Base-by-base conservation (phyloP, 352 stramenopile species). In the Pythium vanterpoolii region DNA sequence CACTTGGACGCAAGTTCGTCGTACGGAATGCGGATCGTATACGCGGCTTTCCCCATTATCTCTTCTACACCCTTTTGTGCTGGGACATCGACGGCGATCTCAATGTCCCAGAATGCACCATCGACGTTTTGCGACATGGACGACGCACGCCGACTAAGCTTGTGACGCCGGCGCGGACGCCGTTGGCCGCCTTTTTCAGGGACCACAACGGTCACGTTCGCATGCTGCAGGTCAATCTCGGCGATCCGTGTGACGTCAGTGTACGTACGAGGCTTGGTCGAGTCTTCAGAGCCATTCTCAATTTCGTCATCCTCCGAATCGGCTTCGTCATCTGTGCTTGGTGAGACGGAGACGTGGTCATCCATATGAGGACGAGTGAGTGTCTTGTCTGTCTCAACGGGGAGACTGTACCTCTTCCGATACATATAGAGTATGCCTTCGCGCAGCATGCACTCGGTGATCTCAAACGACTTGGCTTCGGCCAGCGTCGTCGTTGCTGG, bases 1-100 rank as follows among this genome's bases (percentile, higher is more conserved):
- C 81, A 91, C 43, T 89, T 71, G 18, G 56, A 62, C 33, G 73
- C 61, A 50, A 89, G 58, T 26, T 86, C 72, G 21, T 77, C 67
- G 23, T 80, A 68, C 5, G 72, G 69, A 33, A 89, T 84, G 8
- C 74, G 77, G 49, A 90, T 66, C 21, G 58, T 60, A 8, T 57
- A 57, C 1, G 39, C 38, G 3, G 24, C 39, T 2, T 16, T 44
- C 9, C 33, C 18, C 18, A 5, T 48, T 8, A 24, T 28, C 28
- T 45, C 30, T 27, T 46, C 31, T 6, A 34, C 43, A 1, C 5
- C 21, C 16, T 16, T 24, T 28, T 48, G 16, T 11, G 4, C 19
- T 14, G 42, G 14, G 1, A 11, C 24, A 5, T 28, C 24, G 14
- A 40, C 39, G 4, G 27, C 13, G 36, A 66, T 56, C 51, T 56